Evolutionary conservation across 1,284 basidiomycete species (phyloP), one percentile per base, ranked within the genome.

Genomic region (Melampsora americana): DNA sequence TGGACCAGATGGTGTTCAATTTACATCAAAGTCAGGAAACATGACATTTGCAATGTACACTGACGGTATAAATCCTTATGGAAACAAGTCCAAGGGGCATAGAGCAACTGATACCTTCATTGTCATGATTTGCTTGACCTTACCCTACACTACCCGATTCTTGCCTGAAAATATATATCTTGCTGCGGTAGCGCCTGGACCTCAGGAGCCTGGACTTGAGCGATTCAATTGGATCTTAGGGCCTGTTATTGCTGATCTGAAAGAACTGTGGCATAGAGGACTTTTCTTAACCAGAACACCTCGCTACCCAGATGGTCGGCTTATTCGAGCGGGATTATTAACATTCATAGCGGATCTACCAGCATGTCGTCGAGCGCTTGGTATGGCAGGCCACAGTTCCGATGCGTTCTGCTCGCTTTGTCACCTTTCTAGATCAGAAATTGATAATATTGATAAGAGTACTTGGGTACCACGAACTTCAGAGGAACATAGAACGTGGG

Each of bases 171-270:
- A 59, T 66, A 79, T 85, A 20, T 85, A 80, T 73, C 78, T 85
- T 16, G 82, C 81, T 12, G 83, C 83, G 1, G 77, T 85, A 18
- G 82, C 81, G 82, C 84, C 81, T 12, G 80, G 80, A 12, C 79
- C 78, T 5, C n/a, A 64, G 12, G 78, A 80, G 56, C 80, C 79
- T 5, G 26, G 44, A 1, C n/a, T 74, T 2, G 46, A 79, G 6
- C 62, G 79, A 14, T 69, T 83, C 32, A 84, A 84, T 66, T 80
- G 81, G 46, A 80, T 81, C 67, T 60, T 85, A 0, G 23, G 53
- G 23, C 82, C 81, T 4, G 42, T 85, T 12, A 78, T 84, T 2
- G 78, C 82, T 18, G 79, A 82, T 26, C 77, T 85, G 12, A 28
- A 79, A 0, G 66, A 71, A 14, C 79, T 83, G 39, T 84, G 82